Conservation (phyloP, 345 rosid genomes). For the Theobroma cacao region DNA sequence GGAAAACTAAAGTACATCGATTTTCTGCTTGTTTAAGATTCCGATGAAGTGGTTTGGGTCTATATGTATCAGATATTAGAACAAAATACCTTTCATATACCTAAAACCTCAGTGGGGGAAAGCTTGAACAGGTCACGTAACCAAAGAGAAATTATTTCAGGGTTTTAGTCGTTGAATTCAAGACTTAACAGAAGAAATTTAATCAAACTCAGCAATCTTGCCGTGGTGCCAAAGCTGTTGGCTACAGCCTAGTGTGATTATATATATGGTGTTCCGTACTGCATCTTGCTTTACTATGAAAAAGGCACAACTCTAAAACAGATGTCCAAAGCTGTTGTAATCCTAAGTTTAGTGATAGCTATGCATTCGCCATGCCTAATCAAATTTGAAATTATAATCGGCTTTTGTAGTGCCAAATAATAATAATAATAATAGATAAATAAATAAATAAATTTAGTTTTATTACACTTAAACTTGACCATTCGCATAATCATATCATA, state of each 20-base stretch:
- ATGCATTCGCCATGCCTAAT: no score
- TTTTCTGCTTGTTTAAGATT: neutral
- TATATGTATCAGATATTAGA: neutral
- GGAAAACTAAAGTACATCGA: neutral
- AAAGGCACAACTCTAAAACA: neutral
- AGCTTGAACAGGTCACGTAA: neutral
- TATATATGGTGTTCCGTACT: neutral
- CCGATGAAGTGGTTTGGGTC: neutral
- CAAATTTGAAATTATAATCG: neutral
- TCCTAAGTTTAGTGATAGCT: neutral
- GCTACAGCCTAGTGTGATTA: neutral
- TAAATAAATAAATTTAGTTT: no score
- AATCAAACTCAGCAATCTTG: neutral
- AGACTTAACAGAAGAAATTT: neutral
- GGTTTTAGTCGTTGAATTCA: no score
- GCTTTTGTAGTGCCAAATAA: no score
- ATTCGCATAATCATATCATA: no score
- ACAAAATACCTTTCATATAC: neutral
- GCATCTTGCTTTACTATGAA: neutral
- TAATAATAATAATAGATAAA: no score
- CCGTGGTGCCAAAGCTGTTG: neutral
- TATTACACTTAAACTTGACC: no score
- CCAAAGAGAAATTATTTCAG: neutral
- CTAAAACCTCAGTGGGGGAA: neutral
- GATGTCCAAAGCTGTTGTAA: neutral